phyloP scores from a whole-genome alignment of 139 green algal genomes.

The Raphidocelis subcapitata region DNA sequence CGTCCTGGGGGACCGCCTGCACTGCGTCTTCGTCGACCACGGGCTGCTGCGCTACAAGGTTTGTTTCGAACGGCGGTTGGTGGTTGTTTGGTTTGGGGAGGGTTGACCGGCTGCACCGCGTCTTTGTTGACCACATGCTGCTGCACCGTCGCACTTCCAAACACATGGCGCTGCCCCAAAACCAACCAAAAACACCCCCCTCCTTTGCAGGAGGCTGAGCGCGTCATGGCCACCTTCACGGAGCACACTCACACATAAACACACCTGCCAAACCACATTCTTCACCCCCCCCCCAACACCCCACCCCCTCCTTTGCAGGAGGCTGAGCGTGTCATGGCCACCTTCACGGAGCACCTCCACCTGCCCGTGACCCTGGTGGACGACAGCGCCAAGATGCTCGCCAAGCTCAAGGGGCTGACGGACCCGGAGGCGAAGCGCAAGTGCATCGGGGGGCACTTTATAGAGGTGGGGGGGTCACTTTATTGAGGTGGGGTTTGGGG shows the following conservation, averaged over 20 bases:
- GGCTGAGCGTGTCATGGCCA: slow-evolving; percentile 92
- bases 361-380: slow-evolving; percentile 95
- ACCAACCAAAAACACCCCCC: too few relatives aligned
- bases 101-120: too few relatives aligned
- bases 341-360: slow-evolving; percentile 95
- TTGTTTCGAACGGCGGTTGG: too few relatives aligned
- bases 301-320: slow-evolving; percentile 60
- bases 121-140: too few relatives aligned
- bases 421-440: slow-evolving; percentile 98
- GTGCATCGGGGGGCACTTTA: slow-evolving; percentile 96
- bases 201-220: too few relatives aligned
- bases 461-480: slow-evolving; percentile 59
- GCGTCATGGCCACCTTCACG: slow-evolving; percentile 94
- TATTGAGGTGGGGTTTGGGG: neutral
- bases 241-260: slow-evolving; percentile 81
- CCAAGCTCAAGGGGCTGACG: slow-evolving; percentile 68
- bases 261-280: neutral
- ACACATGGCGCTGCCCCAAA: neutral
- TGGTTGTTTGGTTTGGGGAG: too few relatives aligned
- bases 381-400: slow-evolving; percentile 62
- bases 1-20: slow-evolving; percentile 92
- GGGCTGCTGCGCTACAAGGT: slow-evolving; percentile 89
- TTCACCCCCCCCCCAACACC: neutral
- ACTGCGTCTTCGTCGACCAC: slow-evolving; percentile 99
- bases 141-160: too few relatives aligned